A percentile compares a stretch with the other conserved stretches of the same genome.
Conservation (phyloP, 108 stramenopile species). For the Conticribra guillardii region DNA sequence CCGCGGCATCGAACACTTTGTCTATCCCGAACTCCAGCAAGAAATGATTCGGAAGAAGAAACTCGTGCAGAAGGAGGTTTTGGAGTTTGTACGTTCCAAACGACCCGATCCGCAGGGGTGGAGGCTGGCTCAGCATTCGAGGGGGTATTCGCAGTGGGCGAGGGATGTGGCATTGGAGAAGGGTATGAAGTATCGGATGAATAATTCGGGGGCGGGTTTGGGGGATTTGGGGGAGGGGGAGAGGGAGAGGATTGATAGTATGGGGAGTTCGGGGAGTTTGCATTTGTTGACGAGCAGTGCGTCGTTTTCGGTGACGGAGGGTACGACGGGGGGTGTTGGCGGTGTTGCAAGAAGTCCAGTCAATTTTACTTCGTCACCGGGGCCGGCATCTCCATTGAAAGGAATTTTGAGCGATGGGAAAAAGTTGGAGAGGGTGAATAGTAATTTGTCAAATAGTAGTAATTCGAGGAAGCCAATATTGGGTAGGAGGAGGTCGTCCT, state of each 20-base stretch:
- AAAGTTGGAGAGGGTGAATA: constrained; percentile 4
- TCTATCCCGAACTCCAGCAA: constrained; percentile 40
- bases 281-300: background rate
- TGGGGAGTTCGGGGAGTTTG: background rate
- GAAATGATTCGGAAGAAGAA: constrained; percentile 50
- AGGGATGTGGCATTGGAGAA: constrained; percentile 44
- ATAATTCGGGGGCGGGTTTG: constrained; percentile 1
- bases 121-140: constrained; percentile 27
- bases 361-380: too few species aligned
- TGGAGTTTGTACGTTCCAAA: constrained; percentile 14
- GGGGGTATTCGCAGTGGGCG: constrained; percentile 35
- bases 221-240: constrained; percentile 8
- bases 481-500: too few species aligned
- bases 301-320: background rate
- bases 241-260: constrained; percentile 4
- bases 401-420: background rate
- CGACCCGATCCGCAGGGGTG: constrained; percentile 45
- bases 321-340: too few species aligned
- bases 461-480: too few species aligned
- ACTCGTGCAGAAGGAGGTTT: constrained; percentile 30
- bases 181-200: constrained; percentile 32
- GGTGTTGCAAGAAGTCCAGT: too few species aligned
- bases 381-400: too few species aligned
- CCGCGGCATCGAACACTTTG: constrained; percentile 48
- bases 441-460: too few species aligned